Percentiles rank a stretch among this genome's conserved stretches.
Conservation (phyloP, 2,329 filamentous ascomycete species). For the Zelopaecilomyces penicillatus region DNA sequence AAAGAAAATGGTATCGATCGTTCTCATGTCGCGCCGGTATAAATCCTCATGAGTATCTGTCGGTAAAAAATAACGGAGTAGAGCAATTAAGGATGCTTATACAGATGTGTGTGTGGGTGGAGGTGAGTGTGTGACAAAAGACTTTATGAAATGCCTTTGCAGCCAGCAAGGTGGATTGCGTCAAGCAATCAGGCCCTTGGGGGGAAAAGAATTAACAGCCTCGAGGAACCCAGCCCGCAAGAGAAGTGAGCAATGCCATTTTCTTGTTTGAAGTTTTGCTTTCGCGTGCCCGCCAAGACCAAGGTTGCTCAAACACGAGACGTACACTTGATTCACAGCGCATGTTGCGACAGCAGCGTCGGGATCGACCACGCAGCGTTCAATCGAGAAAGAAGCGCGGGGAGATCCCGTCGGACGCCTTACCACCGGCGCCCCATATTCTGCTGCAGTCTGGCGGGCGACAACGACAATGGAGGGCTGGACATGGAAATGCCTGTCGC, state of each 20-base stretch:
- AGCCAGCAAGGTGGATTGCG: constrained; percentile 22
- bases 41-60: constrained; percentile 31
- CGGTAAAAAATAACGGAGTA: constrained; percentile 29
- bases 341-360: constrained; percentile 28
- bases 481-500: constrained; percentile 80
- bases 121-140: background rate
- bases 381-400: constrained; percentile 22
- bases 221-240: constrained; percentile 31
- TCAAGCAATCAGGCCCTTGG: constrained; percentile 16
- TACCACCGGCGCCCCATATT: constrained; percentile 48
- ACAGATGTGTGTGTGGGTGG: constrained; percentile 29
- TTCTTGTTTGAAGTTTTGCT: constrained; percentile 18
- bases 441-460: constrained; percentile 54
- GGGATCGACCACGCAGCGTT: constrained; percentile 22
- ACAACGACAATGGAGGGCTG: constrained; percentile 71
- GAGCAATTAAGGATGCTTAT: constrained; percentile 43
- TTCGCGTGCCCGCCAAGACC: constrained; percentile 42
- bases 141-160: constrained; percentile 7
- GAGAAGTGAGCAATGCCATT: constrained; percentile 34
- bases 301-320: constrained; percentile 35
- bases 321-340: constrained; percentile 25
- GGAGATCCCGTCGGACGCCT: constrained; percentile 12
- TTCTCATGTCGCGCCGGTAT: constrained; percentile 32
- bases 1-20: constrained; percentile 39
- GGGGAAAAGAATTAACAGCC: constrained; percentile 13